Base-by-base conservation (phyloP, 2,329 filamentous ascomycete species). In the Aspergillus tamarii region DNA sequence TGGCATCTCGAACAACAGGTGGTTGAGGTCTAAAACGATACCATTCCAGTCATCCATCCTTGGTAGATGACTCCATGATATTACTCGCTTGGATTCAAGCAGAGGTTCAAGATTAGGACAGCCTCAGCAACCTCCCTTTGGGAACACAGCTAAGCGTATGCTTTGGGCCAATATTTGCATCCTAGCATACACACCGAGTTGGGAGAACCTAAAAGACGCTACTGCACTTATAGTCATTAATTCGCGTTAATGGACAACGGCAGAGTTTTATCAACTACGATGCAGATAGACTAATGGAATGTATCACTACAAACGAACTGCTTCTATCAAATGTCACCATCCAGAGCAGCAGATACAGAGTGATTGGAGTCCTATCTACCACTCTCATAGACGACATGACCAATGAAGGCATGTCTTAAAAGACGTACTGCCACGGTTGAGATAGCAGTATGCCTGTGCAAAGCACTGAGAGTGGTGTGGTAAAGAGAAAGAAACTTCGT, bases 331-430 rank as follows among this genome's bases (percentile, higher is more conserved):
- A 84, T 82, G 80, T 75, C 65, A 70, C 72, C 80, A 89, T 93
- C 90, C 85, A 91, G 89, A 89, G 90, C 88, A 91, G 90, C 89
- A 93, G 90, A 93, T 93, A 93, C 90, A 89, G 89, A 89, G 87
- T 84, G 89, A 87, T 78, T 74, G 66, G 60, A 72, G 72, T 79
- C 87, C 78, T 70, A 81, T 91, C 88, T 91, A 77, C 85, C 88
- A 86, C 88, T 84, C 85, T 83, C 74, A 75, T 70, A 74, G 66
- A 69, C 71, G 74, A 75, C 70, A 78, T 72, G 67, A 72, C 72
- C 74, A 79, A 65, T 78, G 76, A 79, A 79, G 77, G 73, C 65
- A 68, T 66, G 64, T 72, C 66, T 58, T 63, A 68, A 68, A 66
- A 72, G 69, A 71, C 76, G 70, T 63, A 68, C 72, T 74, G 76